phyloP scores from a whole-genome alignment of 257 asterid species.

The Henckelia pumila region DNA sequence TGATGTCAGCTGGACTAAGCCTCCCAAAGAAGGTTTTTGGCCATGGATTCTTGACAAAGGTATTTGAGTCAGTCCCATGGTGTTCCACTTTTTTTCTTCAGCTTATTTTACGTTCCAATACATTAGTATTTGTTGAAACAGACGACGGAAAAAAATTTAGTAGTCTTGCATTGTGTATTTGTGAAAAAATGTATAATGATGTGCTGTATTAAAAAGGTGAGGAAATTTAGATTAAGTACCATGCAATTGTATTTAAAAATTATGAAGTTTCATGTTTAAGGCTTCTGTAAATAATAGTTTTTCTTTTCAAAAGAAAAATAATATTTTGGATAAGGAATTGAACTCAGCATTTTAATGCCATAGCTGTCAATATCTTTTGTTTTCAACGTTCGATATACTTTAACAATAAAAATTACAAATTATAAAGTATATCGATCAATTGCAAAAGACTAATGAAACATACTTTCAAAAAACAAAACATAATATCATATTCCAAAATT shows the following conservation, averaged over 20 bases:
- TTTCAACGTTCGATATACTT: neutral
- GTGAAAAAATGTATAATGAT: neutral
- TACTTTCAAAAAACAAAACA: neutral
- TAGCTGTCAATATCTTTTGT: too few species aligned
- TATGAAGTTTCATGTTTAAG: neutral
- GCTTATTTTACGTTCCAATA: neutral
- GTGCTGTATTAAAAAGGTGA: neutral
- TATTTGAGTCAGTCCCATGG: conserved; percentile 28
- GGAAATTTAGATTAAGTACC: neutral
- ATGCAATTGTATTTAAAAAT: neutral
- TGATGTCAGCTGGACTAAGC: conserved; percentile 87
- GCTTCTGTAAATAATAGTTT: neutral
- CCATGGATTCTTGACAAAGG: conserved; percentile 99
- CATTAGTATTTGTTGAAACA: neutral
- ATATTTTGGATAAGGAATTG: neutral
- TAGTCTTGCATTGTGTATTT: too few species aligned
- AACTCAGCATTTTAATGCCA: neutral
- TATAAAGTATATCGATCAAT: neutral
- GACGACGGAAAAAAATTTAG: neutral
- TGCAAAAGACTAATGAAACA: neutral
- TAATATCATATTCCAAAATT: neutral
- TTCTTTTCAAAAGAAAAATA: too few species aligned
- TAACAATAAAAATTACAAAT: neutral
- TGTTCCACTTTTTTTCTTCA: conserved; percentile 8
- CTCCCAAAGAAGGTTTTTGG: conserved; percentile 93